Conservation (phyloP, 768 basidiomycete genomes). For the Baorangia bicolor region DNA sequence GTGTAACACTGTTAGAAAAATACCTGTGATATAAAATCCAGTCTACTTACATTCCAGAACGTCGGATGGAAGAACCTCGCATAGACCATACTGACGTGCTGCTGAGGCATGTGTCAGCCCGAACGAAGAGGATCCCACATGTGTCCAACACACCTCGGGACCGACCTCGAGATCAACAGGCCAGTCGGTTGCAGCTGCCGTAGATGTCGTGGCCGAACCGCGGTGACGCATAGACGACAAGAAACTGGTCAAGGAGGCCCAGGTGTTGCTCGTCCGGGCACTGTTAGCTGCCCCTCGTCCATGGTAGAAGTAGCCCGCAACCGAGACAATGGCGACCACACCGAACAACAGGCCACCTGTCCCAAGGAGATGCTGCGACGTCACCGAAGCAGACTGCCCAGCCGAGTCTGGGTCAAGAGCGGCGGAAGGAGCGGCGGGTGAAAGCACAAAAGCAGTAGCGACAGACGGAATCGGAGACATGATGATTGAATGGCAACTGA, state of each 20-base stretch:
- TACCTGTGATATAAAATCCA: not conserved
- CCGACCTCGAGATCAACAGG: slow-evolving; percentile 9
- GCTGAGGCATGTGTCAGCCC: not conserved
- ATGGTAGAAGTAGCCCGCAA: slow-evolving; percentile 17
- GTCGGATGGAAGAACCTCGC: slow-evolving; percentile 23
- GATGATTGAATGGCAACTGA: not conserved
- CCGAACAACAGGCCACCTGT: slow-evolving; percentile 19
- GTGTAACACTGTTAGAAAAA: not conserved
- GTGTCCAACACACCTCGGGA: slow-evolving; percentile 3
- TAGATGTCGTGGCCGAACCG: not conserved
- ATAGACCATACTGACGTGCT: slow-evolving; percentile 23
- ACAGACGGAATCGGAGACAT: slow-evolving; percentile 21
- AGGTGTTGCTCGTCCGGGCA: not conserved
- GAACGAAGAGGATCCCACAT: not conserved
- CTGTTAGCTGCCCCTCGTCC: not conserved
- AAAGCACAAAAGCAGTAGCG: slow-evolving; percentile 3
- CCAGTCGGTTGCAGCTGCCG: not conserved
- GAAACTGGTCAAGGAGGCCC: slow-evolving; percentile 5
- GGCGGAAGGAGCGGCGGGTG: slow-evolving; percentile 1
- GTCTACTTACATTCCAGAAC: slow-evolving; percentile 16
- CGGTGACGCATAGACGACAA: slow-evolving; percentile 9
- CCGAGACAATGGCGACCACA: slow-evolving; percentile 9
- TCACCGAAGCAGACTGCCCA: not conserved
- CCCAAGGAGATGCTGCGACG: not conserved
- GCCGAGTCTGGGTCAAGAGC: not conserved